Base-by-base conservation (phyloP, 345 rosid genomes). In the Syzygium grande region DNA sequence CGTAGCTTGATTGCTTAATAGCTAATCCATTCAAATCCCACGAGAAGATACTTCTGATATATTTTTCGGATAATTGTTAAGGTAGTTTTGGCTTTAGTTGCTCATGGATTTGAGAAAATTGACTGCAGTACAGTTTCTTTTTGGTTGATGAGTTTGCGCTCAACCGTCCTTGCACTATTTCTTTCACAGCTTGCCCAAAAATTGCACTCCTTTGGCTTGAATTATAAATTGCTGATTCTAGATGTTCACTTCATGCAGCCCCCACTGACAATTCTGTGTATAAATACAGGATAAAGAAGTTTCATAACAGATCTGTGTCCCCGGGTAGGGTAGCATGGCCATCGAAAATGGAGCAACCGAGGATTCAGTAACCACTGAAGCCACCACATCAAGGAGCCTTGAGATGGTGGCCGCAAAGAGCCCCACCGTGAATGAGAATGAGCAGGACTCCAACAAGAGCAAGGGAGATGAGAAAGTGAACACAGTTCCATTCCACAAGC, bases 351-450 rank as follows among this genome's bases (percentile, higher is more conserved):
- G 87, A 86, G 14, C 84, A 49, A 85, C 86, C 29, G 91, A 87
- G 54, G 86, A 61, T 51, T 52, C 85, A 34, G 86, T 30, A 51
- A 83, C 85, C 43, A 86, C 89, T 5, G 93, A 91, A 68, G 92
- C 93, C 27, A 87, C 91, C 86, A 87, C 95, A 85, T 91, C 94
- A 9, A 92, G 88, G 52, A 84, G 89, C 89, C 92, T 38, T 63
- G 52, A 27, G 30, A 91, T 89, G n/a, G n/a, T n/a, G n/a, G n/a
- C n/a, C n/a, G n/a, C n/a, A n/a, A n/a, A n/a, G n/a, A n/a, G n/a
- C n/a, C n/a, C n/a, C n/a, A n/a, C n/a, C n/a, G n/a, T n/a, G n/a
- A n/a, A n/a, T n/a, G n/a, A n/a, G n/a, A n/a, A n/a, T n/a, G n/a
- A n/a, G n/a, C n/a, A n/a, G n/a, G n/a, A n/a, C n/a, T n/a, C n/a